Base-by-base conservation (phyloP, 73 alveolate species). In the Breviolum minutum region DNA sequence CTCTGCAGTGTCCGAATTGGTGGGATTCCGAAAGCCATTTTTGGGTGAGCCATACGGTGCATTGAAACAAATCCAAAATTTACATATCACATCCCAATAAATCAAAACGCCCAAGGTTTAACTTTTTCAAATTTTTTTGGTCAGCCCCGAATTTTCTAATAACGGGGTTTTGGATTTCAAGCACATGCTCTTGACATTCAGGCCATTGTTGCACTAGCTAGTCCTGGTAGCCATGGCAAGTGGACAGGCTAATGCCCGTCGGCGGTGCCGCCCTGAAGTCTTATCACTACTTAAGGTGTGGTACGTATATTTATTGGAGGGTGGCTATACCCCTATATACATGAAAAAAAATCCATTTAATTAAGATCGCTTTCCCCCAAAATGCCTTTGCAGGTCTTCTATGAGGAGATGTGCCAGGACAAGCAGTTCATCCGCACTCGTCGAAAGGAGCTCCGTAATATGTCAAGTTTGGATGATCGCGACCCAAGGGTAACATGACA, bases 181-280 rank as follows among this genome's bases (percentile, higher is more conserved):
- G 29, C 54, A 29, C 19, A 73, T 24, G 24, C 11, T 73, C 11
- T 29, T 9, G 29, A 20, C 40, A 24, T 73, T 73, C 82, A 48
- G 16, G 16, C 11, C 40, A 73, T 48, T 29, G 82, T 73, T 16
- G 82, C 48, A 29, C 14, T 73, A 16, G 82, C 29, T 73, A 16
- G 82, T 9, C n/a, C 48, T 16, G 54, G 29, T 9, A 24, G 82
- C 54, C 82, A 73, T 16, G 29, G 40, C 19, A 24, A 73, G 14
- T 48, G 8, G 82, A 48, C 16, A 73, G 82, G 29, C 82, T n/a
- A n/a, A n/a, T n/a, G n/a, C n/a, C n/a, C n/a, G n/a, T n/a, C n/a
- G n/a, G n/a, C n/a, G n/a, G n/a, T n/a, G n/a, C 29, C 82, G 82
- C 29, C 82, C 82, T 24, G 82, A 73, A 12, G 82, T 73, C 82